Conservation (phyloP, 306 rosid species). For the Elaeagnus macrophylla region DNA sequence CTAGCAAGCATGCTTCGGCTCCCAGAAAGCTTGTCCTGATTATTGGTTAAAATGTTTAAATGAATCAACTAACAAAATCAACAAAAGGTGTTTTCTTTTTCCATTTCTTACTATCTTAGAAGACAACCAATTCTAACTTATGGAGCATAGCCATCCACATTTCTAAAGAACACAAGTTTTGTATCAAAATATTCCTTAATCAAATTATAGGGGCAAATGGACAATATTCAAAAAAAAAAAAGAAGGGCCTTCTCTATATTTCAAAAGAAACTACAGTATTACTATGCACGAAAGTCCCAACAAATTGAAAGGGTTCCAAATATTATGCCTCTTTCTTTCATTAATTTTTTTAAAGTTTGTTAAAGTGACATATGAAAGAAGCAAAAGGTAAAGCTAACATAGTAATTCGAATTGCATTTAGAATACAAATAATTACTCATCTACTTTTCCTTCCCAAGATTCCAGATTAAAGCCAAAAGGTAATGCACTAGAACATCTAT, state of each 20-base stretch:
- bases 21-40: constrained; percentile 72
- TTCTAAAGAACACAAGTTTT: not conserved
- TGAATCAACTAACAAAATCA: not conserved
- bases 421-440: constrained; percentile 5
- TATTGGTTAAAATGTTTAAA: constrained; percentile 11
- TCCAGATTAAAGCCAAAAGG: constrained; percentile 3
- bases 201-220: too few species aligned
- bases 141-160: not conserved
- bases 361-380: not conserved
- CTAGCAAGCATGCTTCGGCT: constrained; percentile 87
- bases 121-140: too few species aligned
- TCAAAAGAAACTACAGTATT: too few species aligned
- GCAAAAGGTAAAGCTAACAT: constrained; percentile 9
- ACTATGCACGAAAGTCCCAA: too few species aligned
- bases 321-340: too few species aligned
- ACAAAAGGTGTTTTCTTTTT: not conserved
- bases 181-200: not conserved
- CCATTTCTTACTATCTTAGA: too few species aligned
- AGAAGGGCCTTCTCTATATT: too few species aligned
- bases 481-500: constrained; percentile 5
- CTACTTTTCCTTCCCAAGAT: constrained; percentile 13
- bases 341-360: not conserved
- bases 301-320: too few species aligned
- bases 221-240: too few species aligned
- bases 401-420: constrained; percentile 7